Conservation (phyloP, 768 basidiomycete genomes). For the Hebeloma cylindrosporum region DNA sequence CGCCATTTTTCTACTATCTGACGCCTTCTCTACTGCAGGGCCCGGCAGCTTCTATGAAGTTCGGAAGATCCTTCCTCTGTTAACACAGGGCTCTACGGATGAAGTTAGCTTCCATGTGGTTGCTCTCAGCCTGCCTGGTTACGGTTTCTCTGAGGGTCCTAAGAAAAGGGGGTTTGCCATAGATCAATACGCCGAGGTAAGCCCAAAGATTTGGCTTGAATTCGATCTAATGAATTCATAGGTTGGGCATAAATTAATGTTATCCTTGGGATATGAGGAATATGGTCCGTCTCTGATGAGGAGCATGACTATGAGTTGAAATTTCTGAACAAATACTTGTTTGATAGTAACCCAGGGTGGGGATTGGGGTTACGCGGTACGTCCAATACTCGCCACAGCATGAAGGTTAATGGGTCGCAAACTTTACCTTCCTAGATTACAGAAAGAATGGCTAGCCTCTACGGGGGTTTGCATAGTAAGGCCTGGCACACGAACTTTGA, state of each 20-base stretch:
- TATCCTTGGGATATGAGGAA: conserved; percentile 47
- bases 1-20: not conserved
- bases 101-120: conserved; percentile 63
- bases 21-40: conserved; percentile 39
- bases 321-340: not conserved
- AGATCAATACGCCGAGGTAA: conserved; percentile 51
- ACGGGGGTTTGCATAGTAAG: conserved; percentile 40
- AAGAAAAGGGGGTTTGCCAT: conserved; percentile 49
- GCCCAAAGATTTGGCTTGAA: conserved; percentile 27
- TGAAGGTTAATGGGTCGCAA: conserved; percentile 12
- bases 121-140: conserved; percentile 56
- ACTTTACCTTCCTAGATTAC: conserved; percentile 28
- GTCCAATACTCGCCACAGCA: not conserved
- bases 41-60: conserved; percentile 59
- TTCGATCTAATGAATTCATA: too few species aligned
- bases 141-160: conserved; percentile 57
- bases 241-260: conserved; percentile 46
- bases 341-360: conserved; percentile 46
- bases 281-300: conserved; percentile 39
- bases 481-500: conserved; percentile 51
- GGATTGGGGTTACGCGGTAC: conserved; percentile 45
- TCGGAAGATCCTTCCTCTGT: conserved; percentile 51
- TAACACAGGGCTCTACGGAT: conserved; percentile 41
- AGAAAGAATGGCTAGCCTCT: conserved; percentile 24
- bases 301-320: too few species aligned